phyloP scores from a whole-genome alignment of 2,329 filamentous ascomycete genomes.

The Rugonectria rugulosa region DNA sequence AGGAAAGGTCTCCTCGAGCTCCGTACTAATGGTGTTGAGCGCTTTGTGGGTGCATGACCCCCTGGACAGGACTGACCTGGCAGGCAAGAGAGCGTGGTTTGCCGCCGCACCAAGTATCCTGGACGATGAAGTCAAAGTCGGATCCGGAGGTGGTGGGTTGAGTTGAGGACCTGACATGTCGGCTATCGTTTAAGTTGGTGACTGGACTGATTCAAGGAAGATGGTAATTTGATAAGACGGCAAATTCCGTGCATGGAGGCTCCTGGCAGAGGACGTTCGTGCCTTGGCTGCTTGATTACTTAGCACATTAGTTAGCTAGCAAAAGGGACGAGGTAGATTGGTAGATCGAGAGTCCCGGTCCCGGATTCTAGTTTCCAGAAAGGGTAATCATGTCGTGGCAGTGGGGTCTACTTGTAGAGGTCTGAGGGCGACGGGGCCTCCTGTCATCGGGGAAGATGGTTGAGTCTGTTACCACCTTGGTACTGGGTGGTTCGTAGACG shows the following conservation, averaged over 20 bases:
- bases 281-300: too few species aligned
- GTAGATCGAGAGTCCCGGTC: constrained; percentile 35
- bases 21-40: constrained; percentile 6
- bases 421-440: constrained; percentile 26
- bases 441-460: constrained; percentile 30
- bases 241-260: constrained; percentile 30
- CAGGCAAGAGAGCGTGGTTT: constrained; percentile 10
- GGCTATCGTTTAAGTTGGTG: constrained; percentile 33
- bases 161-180: constrained; percentile 34
- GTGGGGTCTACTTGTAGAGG: constrained; percentile 35
- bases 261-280: constrained; percentile 25
- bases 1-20: constrained; percentile 2
- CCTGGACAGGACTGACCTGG: background rate
- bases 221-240: constrained; percentile 21
- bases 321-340: constrained; percentile 35
- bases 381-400: constrained; percentile 37
- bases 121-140: constrained; percentile 25
- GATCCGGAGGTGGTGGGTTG: constrained; percentile 30
- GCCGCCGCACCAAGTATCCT: constrained; percentile 21
- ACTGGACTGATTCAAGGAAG: constrained; percentile 32
- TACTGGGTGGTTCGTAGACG: too few species aligned
- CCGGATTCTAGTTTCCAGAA: constrained; percentile 37
- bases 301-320: too few species aligned
- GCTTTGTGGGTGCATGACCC: constrained; percentile 11
- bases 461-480: too few species aligned